phyloP scores from a whole-genome alignment of 306 rosid species.

The Cucumis melo region DNA sequence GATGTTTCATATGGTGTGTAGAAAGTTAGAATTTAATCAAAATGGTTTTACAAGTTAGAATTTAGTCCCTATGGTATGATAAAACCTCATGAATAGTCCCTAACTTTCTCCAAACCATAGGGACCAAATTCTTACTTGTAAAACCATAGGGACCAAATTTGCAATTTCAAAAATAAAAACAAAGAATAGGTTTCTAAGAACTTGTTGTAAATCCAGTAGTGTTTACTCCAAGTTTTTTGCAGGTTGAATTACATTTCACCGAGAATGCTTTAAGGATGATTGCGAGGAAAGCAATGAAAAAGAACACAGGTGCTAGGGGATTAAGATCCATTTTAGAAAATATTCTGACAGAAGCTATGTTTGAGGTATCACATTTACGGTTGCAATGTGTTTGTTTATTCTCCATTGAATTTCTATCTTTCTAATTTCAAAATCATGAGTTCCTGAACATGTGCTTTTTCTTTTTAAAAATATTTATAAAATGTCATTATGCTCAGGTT shows the following conservation, averaged over 20 bases:
- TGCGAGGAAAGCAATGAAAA: conserved; percentile 56
- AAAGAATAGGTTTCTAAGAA: background rate
- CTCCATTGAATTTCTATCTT: background rate
- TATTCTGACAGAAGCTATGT: conserved; percentile 61
- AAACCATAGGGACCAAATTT: too few species aligned
- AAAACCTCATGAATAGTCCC: too few species aligned
- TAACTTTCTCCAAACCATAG: too few species aligned
- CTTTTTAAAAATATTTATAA: background rate
- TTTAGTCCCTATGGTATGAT: too few species aligned
- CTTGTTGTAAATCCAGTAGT: background rate
- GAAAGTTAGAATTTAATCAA: too few species aligned
- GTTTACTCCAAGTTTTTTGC: conserved; percentile 11
- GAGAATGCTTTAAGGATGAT: conserved; percentile 43
- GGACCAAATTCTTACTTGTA: too few species aligned
- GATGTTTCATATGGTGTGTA: too few species aligned
- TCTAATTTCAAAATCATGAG: background rate
- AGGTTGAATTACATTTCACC: conserved; percentile 52
- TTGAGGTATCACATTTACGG: conserved; percentile 31
- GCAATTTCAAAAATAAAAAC: too few species aligned
- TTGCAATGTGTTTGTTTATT: background rate
- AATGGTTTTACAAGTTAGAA: too few species aligned
- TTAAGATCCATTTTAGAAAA: conserved; percentile 51
- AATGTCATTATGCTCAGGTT: conserved; percentile 18
- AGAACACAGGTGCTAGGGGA: conserved; percentile 70
- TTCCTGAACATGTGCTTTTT: background rate